phyloP scores from a whole-genome alignment of 2,329 filamentous ascomycete species.

The Periconia sp. region DNA sequence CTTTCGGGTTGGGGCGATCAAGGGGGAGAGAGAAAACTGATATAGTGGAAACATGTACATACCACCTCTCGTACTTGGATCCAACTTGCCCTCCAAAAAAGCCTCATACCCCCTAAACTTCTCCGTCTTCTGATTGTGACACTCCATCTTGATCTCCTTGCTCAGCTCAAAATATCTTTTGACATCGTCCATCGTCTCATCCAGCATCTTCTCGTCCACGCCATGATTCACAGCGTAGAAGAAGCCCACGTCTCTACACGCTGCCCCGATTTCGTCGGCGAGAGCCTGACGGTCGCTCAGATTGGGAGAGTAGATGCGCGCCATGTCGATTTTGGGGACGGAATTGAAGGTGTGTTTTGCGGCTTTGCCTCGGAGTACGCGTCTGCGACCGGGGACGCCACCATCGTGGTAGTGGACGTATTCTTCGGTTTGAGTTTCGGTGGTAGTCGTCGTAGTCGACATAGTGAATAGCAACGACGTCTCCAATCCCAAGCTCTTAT shows the following conservation, averaged over 20 bases:
- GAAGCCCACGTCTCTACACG: slow-evolving; percentile 42
- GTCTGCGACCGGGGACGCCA: slow-evolving; percentile 32
- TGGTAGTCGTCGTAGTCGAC: slow-evolving; percentile 4
- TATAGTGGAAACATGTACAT: neutral
- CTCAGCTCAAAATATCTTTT: slow-evolving; percentile 39
- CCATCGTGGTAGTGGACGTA: slow-evolving; percentile 42
- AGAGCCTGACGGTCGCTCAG: slow-evolving; percentile 31
- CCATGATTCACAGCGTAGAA: slow-evolving; percentile 42
- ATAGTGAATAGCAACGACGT: neutral
- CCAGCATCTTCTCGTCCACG: slow-evolving; percentile 31
- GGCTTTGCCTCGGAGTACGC: slow-evolving; percentile 28
- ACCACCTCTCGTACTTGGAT: slow-evolving; percentile 43
- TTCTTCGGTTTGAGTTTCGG: slow-evolving; percentile 13
- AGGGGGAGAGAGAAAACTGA: neutral
- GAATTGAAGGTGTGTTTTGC: slow-evolving; percentile 32
- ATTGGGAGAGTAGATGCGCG: slow-evolving; percentile 32
- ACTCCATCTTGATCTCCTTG: slow-evolving; percentile 43
- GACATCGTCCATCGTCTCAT: slow-evolving; percentile 36
- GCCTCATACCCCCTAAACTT: slow-evolving; percentile 45
- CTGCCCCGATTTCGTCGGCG: slow-evolving; percentile 36
- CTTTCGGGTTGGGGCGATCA: too few relatives aligned
- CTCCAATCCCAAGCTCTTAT: too few relatives aligned
- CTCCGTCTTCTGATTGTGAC: slow-evolving; percentile 42
- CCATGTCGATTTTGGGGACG: slow-evolving; percentile 39
- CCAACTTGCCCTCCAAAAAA: slow-evolving; percentile 43